Base-by-base conservation (phyloP, 176 grass and related monocot species). In the Rhynchospora breviuscula region DNA sequence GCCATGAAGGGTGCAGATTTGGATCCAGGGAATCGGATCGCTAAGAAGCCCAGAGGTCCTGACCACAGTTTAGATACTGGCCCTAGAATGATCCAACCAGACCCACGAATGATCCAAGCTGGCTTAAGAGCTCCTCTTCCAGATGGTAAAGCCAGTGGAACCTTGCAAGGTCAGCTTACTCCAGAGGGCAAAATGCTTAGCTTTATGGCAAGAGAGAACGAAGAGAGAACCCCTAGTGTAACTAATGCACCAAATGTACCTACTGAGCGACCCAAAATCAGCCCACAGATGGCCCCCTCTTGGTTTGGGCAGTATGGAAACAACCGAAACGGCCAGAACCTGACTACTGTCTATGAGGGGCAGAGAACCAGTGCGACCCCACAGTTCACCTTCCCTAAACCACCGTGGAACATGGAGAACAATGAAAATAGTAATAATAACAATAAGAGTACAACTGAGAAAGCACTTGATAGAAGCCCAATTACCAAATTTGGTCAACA, bases 241-340 rank as follows among this genome's bases (percentile, higher is more conserved):
- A 59, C 85, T 77, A 85, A 62, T 87, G 69, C 84, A 79, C 53
- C 79, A 84, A 57, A 79, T 67, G 90, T 87, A 83, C 89, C 84
- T 89, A 87, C 51, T 46, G 90, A 94, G 61, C 83, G 79, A 17
- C 82, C 87, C 8, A 88, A 86, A 67, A 91, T 94, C 75, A 98
- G 90, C 84, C 92, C 90, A 88, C 95, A 95, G 79, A 98, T 94
- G 90, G 89, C 90, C 72, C 89, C 92, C 53, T 93, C 92, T 67
- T 98, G 90, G 95, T 98, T 95, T 86, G 90, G 85, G 67, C 90
- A 90, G 76, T 91, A 91, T 31, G 88, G 87, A 61, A 90, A 51
- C 79, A 86, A 93, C 69, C 89, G 82, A 89, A 98, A 91, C 60
- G 90, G 91, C 69, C 84, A 90, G 67, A 92, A 75, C 85, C 49